A percentile compares a stretch with the other conserved stretches of the same genome.
Conservation (phyloP, 257 asterid species). For the Sherardia arvensis region DNA sequence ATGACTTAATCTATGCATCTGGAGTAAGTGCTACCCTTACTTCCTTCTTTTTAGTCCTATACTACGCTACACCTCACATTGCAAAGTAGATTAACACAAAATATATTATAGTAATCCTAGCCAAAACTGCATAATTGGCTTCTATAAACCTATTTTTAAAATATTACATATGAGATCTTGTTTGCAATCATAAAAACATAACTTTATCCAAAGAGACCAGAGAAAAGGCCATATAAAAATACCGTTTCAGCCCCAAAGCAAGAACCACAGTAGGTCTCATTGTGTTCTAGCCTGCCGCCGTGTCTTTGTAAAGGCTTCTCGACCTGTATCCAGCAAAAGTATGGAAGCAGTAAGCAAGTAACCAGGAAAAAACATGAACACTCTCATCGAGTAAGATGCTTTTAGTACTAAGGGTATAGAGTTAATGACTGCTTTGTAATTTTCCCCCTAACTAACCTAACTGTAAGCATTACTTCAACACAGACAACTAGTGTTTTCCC, state of each 20-base stretch:
- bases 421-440: not conserved
- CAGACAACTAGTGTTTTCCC: not conserved
- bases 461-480: not conserved
- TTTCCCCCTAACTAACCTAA: not conserved
- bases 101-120: not conserved
- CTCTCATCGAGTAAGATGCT: not conserved
- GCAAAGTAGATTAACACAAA: not conserved
- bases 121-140: too few species aligned
- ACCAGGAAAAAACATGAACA: not conserved
- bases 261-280: conserved; percentile 94
- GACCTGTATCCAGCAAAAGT: conserved; percentile 41
- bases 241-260: conserved; percentile 98
- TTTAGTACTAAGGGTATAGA: not conserved
- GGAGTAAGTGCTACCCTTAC: not conserved
- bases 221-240: conserved; percentile 14
- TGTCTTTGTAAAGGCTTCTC: conserved; percentile 96
- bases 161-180: too few species aligned
- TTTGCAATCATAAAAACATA: too few species aligned
- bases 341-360: conserved; percentile 4
- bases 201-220: conserved; percentile 2
- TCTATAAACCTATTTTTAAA: too few species aligned
- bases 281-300: conserved; percentile 94
- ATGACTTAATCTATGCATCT: not conserved
- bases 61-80: not conserved
- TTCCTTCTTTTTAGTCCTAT: not conserved